These are phyloP conservation scores for Coprinellus aureogranulatus DNA, from an alignment of 768 basidiomycete genomes.

Conservation along the genomic window DNA sequence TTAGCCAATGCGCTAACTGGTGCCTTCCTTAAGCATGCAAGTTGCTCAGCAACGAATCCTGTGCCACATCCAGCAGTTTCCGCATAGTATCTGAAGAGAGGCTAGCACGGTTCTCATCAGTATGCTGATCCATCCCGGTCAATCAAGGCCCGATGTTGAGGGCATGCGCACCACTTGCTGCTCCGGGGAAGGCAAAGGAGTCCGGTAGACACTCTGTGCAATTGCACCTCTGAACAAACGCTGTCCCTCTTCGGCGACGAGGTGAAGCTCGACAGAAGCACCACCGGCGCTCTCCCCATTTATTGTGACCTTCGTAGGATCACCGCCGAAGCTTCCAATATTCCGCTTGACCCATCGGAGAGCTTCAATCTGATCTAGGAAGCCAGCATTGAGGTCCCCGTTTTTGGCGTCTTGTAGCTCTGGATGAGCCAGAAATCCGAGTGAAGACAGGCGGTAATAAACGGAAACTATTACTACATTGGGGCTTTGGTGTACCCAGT, in stretches of 20 bases:
- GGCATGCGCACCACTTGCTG: conserved; percentile 45
- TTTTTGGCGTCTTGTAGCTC: conserved; percentile 37
- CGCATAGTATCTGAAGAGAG: conserved; percentile 52
- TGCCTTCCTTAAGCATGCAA: conserved; percentile 50
- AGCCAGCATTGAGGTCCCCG: conserved; percentile 54
- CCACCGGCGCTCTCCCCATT: conserved; percentile 66
- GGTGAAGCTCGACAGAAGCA: conserved; percentile 55
- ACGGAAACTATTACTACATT: conserved; percentile 64
- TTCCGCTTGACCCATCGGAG: conserved; percentile 63
- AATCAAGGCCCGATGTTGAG: neutral
- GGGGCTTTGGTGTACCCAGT: conserved; percentile 62
- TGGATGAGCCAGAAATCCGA: conserved; percentile 60
- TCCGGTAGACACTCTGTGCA: conserved; percentile 59
- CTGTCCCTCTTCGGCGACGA: conserved; percentile 39
- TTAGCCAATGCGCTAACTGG: conserved; percentile 49
- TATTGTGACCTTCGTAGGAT: conserved; percentile 54
- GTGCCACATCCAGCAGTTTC: conserved; percentile 47
- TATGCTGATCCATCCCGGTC: no score
- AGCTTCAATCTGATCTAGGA: conserved; percentile 60
- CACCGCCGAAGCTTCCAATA: conserved; percentile 63
- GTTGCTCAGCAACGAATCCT: conserved; percentile 30
- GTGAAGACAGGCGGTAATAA: conserved; percentile 61
- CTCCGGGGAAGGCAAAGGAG: conserved; percentile 48
- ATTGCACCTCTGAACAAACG: conserved; percentile 54
- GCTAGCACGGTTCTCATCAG: conserved; percentile 26